These are phyloP conservation scores for Phytophthora pini DNA, from an alignment of 352 stramenopile genomes.

Conservation along the genomic window DNA sequence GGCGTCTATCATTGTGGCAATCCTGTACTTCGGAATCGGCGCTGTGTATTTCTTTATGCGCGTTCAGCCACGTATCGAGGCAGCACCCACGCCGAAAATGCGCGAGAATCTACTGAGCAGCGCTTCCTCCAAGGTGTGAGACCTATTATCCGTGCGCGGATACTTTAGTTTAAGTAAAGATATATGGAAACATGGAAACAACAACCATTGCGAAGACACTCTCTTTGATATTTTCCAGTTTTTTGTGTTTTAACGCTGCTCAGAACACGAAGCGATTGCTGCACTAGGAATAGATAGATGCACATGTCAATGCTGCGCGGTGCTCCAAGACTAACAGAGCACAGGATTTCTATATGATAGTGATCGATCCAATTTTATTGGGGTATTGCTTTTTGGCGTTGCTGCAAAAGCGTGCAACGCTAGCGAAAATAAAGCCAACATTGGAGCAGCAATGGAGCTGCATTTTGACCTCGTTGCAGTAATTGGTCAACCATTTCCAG, in stretches of 20 bases:
- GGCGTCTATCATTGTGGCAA: slow-evolving; percentile 59
- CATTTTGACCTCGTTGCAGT: slow-evolving; percentile 23
- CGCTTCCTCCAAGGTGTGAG: slow-evolving; percentile 19
- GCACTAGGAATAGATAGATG: no score
- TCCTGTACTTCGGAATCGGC: slow-evolving; percentile 60
- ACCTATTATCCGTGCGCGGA: neutral
- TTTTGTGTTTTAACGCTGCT: no score
- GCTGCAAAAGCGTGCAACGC: neutral
- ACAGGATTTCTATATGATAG: neutral
- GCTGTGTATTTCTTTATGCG: slow-evolving; percentile 53
- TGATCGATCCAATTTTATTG: neutral
- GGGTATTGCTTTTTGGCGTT: neutral
- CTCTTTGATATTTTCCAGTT: no score
- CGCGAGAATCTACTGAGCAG: slow-evolving; percentile 54
- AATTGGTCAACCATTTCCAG: neutral
- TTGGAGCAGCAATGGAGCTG: neutral
- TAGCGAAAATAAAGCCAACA: neutral
- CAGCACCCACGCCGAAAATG: slow-evolving; percentile 41
- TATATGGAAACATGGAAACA: no score
- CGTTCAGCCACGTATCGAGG: slow-evolving; percentile 44
- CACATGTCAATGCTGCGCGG: no score
- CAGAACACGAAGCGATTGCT: no score
- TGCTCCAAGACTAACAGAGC: no score
- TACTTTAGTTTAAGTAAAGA: neutral
- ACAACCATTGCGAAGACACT: no score